Evolutionary conservation across 2,329 filamentous ascomycete species (phyloP).

Genomic region (Diplodia mutila): DNA sequence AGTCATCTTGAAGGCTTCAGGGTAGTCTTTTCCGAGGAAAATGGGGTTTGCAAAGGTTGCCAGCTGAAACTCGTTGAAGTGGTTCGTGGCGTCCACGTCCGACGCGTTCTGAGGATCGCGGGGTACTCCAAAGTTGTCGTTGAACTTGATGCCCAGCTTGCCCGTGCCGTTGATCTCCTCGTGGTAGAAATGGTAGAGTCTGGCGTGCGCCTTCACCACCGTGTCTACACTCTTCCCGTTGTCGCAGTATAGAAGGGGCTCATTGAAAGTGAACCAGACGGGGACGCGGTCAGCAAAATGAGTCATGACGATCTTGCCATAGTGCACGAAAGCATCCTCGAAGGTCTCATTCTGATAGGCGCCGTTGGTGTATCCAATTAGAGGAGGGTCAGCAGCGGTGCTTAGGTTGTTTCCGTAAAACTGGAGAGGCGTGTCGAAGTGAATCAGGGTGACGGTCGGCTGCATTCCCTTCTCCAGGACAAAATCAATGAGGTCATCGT

Average conservation of each 20-base stretch:
- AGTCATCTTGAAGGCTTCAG: slow-evolving; percentile 40
- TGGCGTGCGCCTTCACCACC: slow-evolving; percentile 5
- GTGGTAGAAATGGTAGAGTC: slow-evolving; percentile 17
- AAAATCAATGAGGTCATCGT: slow-evolving; percentile 53
- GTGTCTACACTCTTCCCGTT: slow-evolving; percentile 17
- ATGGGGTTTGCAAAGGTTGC: slow-evolving; percentile 46
- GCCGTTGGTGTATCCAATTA: slow-evolving; percentile 13
- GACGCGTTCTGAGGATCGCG: slow-evolving; percentile 10
- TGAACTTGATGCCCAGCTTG: slow-evolving; percentile 25
- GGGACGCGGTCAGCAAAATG: slow-evolving; percentile 51
- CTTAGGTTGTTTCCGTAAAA: slow-evolving; percentile 48
- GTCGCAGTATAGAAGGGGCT: slow-evolving; percentile 22
- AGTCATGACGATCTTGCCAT: slow-evolving; percentile 44
- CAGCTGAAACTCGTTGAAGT: slow-evolving; percentile 15
- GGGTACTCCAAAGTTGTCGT: slow-evolving; percentile 17
- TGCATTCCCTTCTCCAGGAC: slow-evolving; percentile 48
- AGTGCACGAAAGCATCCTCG: slow-evolving; percentile 43
- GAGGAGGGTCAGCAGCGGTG: slow-evolving; percentile 46
- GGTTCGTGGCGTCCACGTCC: slow-evolving; percentile 13
- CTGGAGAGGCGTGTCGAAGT: slow-evolving; percentile 50
- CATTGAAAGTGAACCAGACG: slow-evolving; percentile 44
- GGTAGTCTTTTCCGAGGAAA: slow-evolving; percentile 52
- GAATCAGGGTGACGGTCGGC: slow-evolving; percentile 50
- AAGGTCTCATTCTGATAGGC: slow-evolving; percentile 49
- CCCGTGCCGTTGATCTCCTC: slow-evolving; percentile 14